phyloP scores from a whole-genome alignment of 1,284 basidiomycete genomes.

The Cryptococcus floricola region DNA sequence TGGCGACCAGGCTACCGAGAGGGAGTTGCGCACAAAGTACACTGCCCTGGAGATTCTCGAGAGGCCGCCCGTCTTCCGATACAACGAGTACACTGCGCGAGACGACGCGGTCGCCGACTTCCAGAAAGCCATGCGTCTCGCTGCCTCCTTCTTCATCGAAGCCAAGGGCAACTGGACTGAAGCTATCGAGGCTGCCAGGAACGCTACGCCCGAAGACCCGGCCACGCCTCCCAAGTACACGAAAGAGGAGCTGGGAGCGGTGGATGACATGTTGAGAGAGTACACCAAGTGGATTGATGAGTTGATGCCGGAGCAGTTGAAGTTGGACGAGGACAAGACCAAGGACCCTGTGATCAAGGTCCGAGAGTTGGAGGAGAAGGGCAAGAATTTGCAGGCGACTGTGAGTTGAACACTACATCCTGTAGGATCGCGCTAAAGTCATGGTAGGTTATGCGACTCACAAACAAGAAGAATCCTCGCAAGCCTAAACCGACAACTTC shows the following conservation, averaged over 20 bases:
- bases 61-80: slow-evolving; percentile 74
- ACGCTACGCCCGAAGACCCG: slow-evolving; percentile 35
- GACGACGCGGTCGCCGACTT: slow-evolving; percentile 61
- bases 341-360: slow-evolving; percentile 72
- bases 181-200: slow-evolving; percentile 54
- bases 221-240: slow-evolving; percentile 72
- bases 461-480: slow-evolving; percentile 30
- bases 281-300: slow-evolving; percentile 75
- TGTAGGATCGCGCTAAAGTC: neutral
- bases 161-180: slow-evolving; percentile 60
- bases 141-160: slow-evolving; percentile 73
- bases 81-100: slow-evolving; percentile 73
- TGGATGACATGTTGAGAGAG: slow-evolving; percentile 69
- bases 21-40: slow-evolving; percentile 67
- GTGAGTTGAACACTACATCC: slow-evolving; percentile 48
- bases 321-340: slow-evolving; percentile 62
- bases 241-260: slow-evolving; percentile 67
- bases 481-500: slow-evolving; percentile 19
- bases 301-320: slow-evolving; percentile 70
- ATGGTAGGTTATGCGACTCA: slow-evolving; percentile 25
- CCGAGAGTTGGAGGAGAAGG: slow-evolving; percentile 73
- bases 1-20: slow-evolving; percentile 76
- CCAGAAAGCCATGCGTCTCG: slow-evolving; percentile 60
- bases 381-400: slow-evolving; percentile 70
- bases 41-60: slow-evolving; percentile 69